These are phyloP conservation scores for Centella asiatica DNA, from an alignment of 129 eudicot species.

Conservation along the genomic window DNA sequence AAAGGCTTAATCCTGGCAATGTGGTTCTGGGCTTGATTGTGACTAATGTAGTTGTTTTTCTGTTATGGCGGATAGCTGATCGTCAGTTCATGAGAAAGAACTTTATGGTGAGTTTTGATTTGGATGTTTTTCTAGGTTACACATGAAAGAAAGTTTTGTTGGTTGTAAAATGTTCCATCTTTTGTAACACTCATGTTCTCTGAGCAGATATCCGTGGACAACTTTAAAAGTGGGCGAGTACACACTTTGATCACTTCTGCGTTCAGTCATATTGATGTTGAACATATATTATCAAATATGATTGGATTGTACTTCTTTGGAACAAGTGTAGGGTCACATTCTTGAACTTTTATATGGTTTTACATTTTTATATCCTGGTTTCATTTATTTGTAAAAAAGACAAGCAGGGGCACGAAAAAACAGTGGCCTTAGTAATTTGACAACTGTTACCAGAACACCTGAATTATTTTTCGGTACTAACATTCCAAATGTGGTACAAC, in stretches of 20 bases:
- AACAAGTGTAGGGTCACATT: conserved; percentile 44
- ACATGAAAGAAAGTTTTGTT: neutral
- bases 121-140: neutral
- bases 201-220: conserved; percentile 66
- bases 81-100: conserved; percentile 52
- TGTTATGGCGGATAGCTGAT: conserved; percentile 54
- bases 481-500: too few relatives aligned
- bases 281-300: conserved; percentile 70
- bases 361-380: too few relatives aligned
- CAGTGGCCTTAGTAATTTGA: too few relatives aligned
- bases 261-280: conserved; percentile 58
- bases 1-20: conserved; percentile 44
- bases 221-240: conserved; percentile 52
- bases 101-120: conserved; percentile 48
- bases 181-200: conserved; percentile 2
- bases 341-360: neutral
- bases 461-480: too few relatives aligned
- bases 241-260: conserved; percentile 83
- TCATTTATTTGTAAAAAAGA: too few relatives aligned
- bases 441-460: too few relatives aligned
- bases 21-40: conserved; percentile 55
- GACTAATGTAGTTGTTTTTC: conserved; percentile 64
- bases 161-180: neutral
- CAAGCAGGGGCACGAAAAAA: too few relatives aligned
- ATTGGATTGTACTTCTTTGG: conserved; percentile 85